These are phyloP conservation scores for Fusarium austroafricanum DNA, from an alignment of 2,329 filamentous ascomycete species.

Conservation along the genomic window DNA sequence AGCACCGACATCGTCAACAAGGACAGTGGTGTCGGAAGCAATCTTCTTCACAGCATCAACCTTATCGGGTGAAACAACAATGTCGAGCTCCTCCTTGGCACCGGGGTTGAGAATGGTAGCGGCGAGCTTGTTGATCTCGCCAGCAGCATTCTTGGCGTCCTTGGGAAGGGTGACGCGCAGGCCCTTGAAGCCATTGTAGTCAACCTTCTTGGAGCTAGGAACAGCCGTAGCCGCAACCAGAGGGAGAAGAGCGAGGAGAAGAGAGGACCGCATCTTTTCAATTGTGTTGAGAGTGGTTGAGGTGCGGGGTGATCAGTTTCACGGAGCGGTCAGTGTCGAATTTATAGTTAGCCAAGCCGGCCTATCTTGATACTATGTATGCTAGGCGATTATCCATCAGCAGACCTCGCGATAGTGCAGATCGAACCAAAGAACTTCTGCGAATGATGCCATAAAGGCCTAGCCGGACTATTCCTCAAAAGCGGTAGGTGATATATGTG, in stretches of 20 bases:
- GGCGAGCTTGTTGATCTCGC: slow-evolving; percentile 30
- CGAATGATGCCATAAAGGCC: slow-evolving; percentile 23
- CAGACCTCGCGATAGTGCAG: not conserved
- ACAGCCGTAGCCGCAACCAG: slow-evolving; percentile 25
- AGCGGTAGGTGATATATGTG: slow-evolving; percentile 35
- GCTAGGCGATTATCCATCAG: slow-evolving; percentile 4
- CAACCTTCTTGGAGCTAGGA: slow-evolving; percentile 32
- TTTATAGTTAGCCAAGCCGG: slow-evolving; percentile 13
- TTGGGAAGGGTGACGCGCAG: slow-evolving; percentile 31
- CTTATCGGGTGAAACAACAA: slow-evolving; percentile 34
- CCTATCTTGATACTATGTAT: not conserved
- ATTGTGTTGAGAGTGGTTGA: slow-evolving; percentile 1
- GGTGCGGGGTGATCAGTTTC: slow-evolving; percentile 4
- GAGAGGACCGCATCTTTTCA: slow-evolving; percentile 20
- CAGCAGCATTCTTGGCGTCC: slow-evolving; percentile 11
- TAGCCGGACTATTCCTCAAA: slow-evolving; percentile 19
- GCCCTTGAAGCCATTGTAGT: slow-evolving; percentile 39
- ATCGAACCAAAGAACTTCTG: slow-evolving; percentile 23
- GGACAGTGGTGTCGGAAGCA: slow-evolving; percentile 19
- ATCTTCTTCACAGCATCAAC: slow-evolving; percentile 26
- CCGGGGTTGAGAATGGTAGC: slow-evolving; percentile 32
- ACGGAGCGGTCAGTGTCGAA: not conserved
- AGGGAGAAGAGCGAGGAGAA: slow-evolving; percentile 24
- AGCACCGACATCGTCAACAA: slow-evolving; percentile 36
- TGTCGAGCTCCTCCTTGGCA: slow-evolving; percentile 23